A percentile compares a stretch with the other conserved stretches of the same genome.
Conservation (phyloP, 2,329 filamentous ascomycete genomes). For the Aspergillus pseudonomiae region DNA sequence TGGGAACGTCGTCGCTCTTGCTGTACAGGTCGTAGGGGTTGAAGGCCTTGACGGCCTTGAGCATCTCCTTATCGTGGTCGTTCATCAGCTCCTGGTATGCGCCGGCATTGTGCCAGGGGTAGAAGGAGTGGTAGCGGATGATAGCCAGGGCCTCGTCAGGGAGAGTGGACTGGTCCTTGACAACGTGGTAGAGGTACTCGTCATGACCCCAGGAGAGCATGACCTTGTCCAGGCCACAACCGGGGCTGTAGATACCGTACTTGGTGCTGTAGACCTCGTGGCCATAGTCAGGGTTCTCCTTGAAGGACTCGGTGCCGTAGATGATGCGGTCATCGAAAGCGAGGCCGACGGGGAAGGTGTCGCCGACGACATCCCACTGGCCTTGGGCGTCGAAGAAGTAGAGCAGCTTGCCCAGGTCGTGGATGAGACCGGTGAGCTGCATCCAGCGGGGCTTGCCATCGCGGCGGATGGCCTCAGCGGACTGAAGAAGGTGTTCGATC, state of each 20-base stretch:
- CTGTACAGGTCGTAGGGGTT: slow-evolving; percentile 92
- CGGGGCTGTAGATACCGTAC: slow-evolving; percentile 76
- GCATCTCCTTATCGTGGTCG: slow-evolving; percentile 76
- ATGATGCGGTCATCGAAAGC: slow-evolving; percentile 71
- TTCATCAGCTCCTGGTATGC: slow-evolving; percentile 84
- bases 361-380: slow-evolving; percentile 90
- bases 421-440: slow-evolving; percentile 52
- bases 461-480: slow-evolving; percentile 83
- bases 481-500: slow-evolving; percentile 87
- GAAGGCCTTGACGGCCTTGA: slow-evolving; percentile 80
- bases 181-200: slow-evolving; percentile 69
- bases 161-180: slow-evolving; percentile 78
- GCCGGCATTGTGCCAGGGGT: slow-evolving; percentile 83
- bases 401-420: slow-evolving; percentile 51
- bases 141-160: slow-evolving; percentile 84
- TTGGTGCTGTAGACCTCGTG: slow-evolving; percentile 75
- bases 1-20: slow-evolving; percentile 82
- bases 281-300: slow-evolving; percentile 71
- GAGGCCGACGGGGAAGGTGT: slow-evolving; percentile 52
- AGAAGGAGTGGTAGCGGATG: slow-evolving; percentile 93
- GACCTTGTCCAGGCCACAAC: slow-evolving; percentile 82
- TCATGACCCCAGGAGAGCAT: slow-evolving; percentile 81
- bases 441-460: slow-evolving; percentile 61
- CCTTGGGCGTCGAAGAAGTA: slow-evolving; percentile 71
- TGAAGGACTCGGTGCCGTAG: slow-evolving; percentile 74